These are phyloP conservation scores for Penicillium sp. DNA, from an alignment of 2,329 filamentous ascomycete genomes.

Conservation along the genomic window DNA sequence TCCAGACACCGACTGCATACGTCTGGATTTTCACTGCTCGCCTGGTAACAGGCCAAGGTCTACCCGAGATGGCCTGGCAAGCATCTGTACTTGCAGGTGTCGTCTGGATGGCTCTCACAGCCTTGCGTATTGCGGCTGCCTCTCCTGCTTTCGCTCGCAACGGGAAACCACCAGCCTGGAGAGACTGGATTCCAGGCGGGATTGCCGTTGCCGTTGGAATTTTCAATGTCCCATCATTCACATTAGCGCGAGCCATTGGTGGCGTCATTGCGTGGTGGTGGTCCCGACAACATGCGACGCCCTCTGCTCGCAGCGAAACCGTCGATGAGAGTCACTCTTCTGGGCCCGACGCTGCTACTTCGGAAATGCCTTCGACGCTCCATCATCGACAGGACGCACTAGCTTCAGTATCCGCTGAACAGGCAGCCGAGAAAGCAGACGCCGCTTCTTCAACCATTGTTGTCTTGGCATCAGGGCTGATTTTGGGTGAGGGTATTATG, in stretches of 20 bases:
- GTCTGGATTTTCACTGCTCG: constrained; percentile 98
- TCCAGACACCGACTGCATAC: constrained; percentile 90
- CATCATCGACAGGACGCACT: background rate
- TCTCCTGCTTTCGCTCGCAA: constrained; percentile 31
- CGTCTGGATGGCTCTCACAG: constrained; percentile 70
- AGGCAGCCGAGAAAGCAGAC: constrained; percentile 31
- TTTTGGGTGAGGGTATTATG: constrained; percentile 85
- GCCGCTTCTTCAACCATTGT: constrained; percentile 64
- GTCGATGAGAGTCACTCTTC: background rate
- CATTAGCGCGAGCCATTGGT: constrained; percentile 78
- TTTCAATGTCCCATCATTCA: constrained; percentile 97
- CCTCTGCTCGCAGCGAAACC: background rate
- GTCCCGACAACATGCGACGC: constrained; percentile 48
- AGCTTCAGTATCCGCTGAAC: constrained; percentile 42
- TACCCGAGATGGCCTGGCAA: constrained; percentile 78
- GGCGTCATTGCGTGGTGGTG: constrained; percentile 77
- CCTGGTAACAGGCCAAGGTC: constrained; percentile 82
- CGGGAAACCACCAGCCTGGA: constrained; percentile 55
- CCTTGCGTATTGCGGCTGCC: constrained; percentile 60
- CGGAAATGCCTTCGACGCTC: background rate
- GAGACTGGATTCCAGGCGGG: constrained; percentile 77
- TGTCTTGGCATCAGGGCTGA: constrained; percentile 84
- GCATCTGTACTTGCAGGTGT: constrained; percentile 73
- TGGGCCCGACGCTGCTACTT: background rate
- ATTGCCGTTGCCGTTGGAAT: constrained; percentile 91